Evolutionary conservation across 768 basidiomycete species (phyloP).

Genomic region (Lepiota brunneoincarnata): DNA sequence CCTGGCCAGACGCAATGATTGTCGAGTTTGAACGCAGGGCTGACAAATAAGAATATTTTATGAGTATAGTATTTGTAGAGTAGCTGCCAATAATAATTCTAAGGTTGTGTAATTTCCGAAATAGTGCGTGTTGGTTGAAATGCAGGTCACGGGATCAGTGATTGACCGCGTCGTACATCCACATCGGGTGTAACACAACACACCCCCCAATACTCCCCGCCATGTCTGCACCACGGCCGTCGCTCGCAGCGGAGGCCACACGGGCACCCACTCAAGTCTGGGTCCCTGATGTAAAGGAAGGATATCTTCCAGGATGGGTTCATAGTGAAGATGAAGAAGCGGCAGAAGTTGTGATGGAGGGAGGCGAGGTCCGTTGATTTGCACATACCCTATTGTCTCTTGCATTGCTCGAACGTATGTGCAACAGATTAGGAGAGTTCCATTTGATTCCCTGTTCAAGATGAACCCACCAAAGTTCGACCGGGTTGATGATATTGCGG

Average conservation of each 20-base stretch:
- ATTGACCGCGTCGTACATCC: constrained; percentile 8
- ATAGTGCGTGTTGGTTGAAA: constrained; percentile 12
- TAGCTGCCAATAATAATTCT: background rate
- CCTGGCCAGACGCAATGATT: constrained; percentile 44
- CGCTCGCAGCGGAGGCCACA: constrained; percentile 69
- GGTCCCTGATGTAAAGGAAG: constrained; percentile 90
- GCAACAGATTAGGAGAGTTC: constrained; percentile 45
- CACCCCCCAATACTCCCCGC: background rate
- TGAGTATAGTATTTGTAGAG: constrained; percentile 1
- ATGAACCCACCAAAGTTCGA: constrained; percentile 99
- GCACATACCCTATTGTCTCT: constrained; percentile 5
- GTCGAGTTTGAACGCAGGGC: constrained; percentile 22
- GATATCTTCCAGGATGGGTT: constrained; percentile 94
- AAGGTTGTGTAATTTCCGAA: constrained; percentile 9
- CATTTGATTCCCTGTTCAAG: constrained; percentile 82
- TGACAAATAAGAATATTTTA: background rate
- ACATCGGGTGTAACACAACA: background rate
- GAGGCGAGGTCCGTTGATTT: constrained; percentile 64
- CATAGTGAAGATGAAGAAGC: constrained; percentile 79
- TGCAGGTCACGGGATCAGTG: constrained; percentile 12
- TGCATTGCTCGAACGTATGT: background rate
- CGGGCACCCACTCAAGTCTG: constrained; percentile 89
- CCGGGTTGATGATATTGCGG: constrained; percentile 95
- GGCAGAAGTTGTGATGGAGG: constrained; percentile 83
- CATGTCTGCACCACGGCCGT: constrained; percentile 50